phyloP scores from a whole-genome alignment of 2,329 filamentous ascomycete genomes.

The Cladosporium sp. region DNA sequence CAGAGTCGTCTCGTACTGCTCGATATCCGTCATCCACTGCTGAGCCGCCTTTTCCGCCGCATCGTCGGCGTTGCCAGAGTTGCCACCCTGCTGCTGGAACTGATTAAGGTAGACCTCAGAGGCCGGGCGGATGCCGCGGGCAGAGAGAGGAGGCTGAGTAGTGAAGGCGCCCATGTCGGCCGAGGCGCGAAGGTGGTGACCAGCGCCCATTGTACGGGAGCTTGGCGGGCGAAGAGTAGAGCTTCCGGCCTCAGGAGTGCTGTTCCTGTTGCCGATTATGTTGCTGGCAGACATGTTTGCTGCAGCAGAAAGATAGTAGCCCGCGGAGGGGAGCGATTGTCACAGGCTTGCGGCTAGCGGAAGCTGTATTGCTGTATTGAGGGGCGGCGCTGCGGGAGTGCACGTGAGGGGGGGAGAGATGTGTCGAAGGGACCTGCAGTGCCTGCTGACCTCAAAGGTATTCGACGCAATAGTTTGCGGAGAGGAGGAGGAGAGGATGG shows the following conservation, averaged over 20 bases:
- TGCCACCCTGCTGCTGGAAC: slow-evolving; percentile 66
- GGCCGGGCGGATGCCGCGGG: slow-evolving; percentile 82
- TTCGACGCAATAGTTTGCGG: slow-evolving; percentile 36
- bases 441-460: slow-evolving; percentile 82
- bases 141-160: slow-evolving; percentile 64
- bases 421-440: slow-evolving; percentile 69
- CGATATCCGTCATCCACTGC: slow-evolving; percentile 98
- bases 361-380: slow-evolving; percentile 1
- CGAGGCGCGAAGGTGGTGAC: slow-evolving; percentile 87
- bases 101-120: slow-evolving; percentile 92
- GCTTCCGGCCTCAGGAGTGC: slow-evolving; percentile 85
- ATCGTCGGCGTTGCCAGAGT: slow-evolving; percentile 73
- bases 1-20: slow-evolving; percentile 97
- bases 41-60: slow-evolving; percentile 90
- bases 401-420: slow-evolving; percentile 19
- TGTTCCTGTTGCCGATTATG: slow-evolving; percentile 77
- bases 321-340: slow-evolving; percentile 9
- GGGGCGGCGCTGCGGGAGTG: slow-evolving; percentile 18
- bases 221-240: slow-evolving; percentile 74
- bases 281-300: slow-evolving; percentile 50
- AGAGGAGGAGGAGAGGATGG: slow-evolving; percentile 5
- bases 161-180: slow-evolving; percentile 88
- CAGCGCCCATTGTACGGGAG: slow-evolving; percentile 61
- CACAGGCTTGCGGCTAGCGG: slow-evolving; percentile 8
- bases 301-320: slow-evolving; percentile 11